Percentiles rank a stretch among this genome's conserved stretches.
Conservation (phyloP, 2,329 filamentous ascomycete species). For the Exophiala alcalophila region DNA sequence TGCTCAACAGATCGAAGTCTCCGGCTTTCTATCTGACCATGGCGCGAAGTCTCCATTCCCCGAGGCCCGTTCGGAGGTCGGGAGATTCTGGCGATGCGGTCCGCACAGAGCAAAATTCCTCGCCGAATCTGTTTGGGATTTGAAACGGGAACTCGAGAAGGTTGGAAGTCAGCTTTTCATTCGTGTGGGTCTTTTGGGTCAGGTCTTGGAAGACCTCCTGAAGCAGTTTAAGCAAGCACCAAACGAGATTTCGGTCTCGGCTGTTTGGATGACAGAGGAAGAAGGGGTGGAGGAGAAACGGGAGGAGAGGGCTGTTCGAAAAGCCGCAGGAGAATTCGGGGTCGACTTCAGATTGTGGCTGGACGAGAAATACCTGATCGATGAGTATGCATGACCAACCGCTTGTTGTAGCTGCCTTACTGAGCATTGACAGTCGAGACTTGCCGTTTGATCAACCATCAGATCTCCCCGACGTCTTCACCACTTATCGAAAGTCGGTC, state of each 20-base stretch:
- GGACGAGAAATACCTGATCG: conserved; percentile 76
- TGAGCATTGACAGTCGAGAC: conserved; percentile 57
- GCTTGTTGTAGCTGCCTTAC: neutral
- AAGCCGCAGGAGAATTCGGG: conserved; percentile 51
- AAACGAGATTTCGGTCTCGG: conserved; percentile 51
- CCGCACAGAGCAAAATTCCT: conserved; percentile 69
- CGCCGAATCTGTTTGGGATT: conserved; percentile 68
- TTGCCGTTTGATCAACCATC: conserved; percentile 55
- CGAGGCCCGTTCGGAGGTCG: conserved; percentile 63
- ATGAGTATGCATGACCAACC: conserved; percentile 60
- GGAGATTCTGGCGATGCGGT: conserved; percentile 70
- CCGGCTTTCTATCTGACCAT: conserved; percentile 63
- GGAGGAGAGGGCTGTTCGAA: conserved; percentile 59
- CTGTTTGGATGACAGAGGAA: conserved; percentile 72
- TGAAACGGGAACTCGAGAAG: conserved; percentile 61
- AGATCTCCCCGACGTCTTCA: conserved; percentile 72
- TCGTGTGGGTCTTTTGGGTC: conserved; percentile 59
- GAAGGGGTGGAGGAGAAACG: conserved; percentile 65
- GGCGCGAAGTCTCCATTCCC: conserved; percentile 59
- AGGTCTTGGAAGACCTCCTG: conserved; percentile 60
- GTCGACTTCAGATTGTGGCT: conserved; percentile 63
- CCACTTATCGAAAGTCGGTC: conserved; percentile 68
- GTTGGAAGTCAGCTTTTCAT: conserved; percentile 61
- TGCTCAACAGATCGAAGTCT: conserved; percentile 69
- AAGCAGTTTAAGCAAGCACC: conserved; percentile 44